Evolutionary conservation across 73 alveolate genomes (phyloP), one percentile per base, ranked within the genome.

Genomic region (Diophrys sp.): DNA sequence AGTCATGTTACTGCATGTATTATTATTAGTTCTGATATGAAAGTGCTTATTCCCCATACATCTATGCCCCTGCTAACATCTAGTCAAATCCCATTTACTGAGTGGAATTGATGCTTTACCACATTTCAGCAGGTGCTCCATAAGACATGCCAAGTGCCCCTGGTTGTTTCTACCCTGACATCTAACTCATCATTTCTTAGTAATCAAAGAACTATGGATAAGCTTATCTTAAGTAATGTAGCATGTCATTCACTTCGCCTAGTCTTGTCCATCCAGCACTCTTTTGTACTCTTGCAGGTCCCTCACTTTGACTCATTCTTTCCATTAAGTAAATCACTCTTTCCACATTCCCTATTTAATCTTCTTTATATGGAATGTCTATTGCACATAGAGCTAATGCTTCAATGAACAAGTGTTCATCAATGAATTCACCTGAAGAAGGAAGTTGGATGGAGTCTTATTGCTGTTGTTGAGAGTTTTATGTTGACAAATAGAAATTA

Each of bases 371-470:
- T 23, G 66, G 70, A 32, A 88, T 72, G 34, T 91, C 95, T 56
- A 85, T 57, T 25, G 95, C 90, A 18, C 90, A 67, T 23, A 91
- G 75, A 18, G 95, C 93, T 53, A 91, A 70, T 27, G 92, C 97
- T 75, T 91, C 95, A 14, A 91, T 84, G 82, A 91, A 91, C 27
- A 87, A 66, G 74, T 91, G 93, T 78, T 91, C 94, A 84, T 91
- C 97, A 1, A 91, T 88, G 0, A 56, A 30, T 25, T 85, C 95
- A 54, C 44, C 66, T 18, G n/a, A n/a, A n/a, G n/a, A n/a, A n/a
- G n/a, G n/a, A n/a, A n/a, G n/a, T n/a, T 28, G 27, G 31, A 62
- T 79, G 28, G 77, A 29, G 76, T 29, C 27, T 11, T 66, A 69
- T 24, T 57, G 67, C 18, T 34, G 0, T 0, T 23, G 54, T 31